A percentile compares a stretch with the other conserved stretches of the same genome.
These are phyloP conservation scores for Leccinum pellstonianum DNA, from an alignment of 768 basidiomycete genomes.

Conservation along the genomic window DNA sequence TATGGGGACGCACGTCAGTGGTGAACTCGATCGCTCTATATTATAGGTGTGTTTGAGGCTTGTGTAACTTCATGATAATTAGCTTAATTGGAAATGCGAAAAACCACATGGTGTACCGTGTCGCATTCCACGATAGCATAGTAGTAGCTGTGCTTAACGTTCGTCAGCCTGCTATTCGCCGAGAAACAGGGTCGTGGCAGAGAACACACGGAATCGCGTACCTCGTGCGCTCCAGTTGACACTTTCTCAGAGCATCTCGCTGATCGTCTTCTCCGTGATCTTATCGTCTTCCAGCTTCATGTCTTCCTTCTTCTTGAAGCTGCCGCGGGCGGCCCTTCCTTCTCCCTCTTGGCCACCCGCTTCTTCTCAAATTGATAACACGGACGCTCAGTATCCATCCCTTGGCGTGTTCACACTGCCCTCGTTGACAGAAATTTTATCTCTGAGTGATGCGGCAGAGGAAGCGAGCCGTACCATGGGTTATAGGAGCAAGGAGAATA, in stretches of 20 bases:
- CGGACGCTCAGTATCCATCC: slow-evolving; percentile 71
- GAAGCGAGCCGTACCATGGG: slow-evolving; percentile 46
- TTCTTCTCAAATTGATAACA: slow-evolving; percentile 87
- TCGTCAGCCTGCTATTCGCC: slow-evolving; percentile 2
- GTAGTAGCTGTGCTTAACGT: slow-evolving; percentile 65
- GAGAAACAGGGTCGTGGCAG: neutral
- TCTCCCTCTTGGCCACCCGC: slow-evolving; percentile 82
- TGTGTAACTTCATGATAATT: slow-evolving; percentile 58
- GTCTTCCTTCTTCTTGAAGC: slow-evolving; percentile 59
- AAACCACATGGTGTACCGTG: slow-evolving; percentile 40
- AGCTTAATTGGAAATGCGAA: neutral
- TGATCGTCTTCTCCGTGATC: slow-evolving; percentile 62
- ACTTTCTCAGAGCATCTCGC: slow-evolving; percentile 83
- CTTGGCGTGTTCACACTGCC: slow-evolving; percentile 33
- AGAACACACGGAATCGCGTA: slow-evolving; percentile 29
- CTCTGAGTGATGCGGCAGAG: slow-evolving; percentile 24
- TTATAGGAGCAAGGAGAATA: slow-evolving; percentile 84
- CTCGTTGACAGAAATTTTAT: slow-evolving; percentile 12
- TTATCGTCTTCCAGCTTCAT: slow-evolving; percentile 46
- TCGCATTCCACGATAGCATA: slow-evolving; percentile 94
- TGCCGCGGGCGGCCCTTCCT: slow-evolving; percentile 68
- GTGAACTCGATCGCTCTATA: slow-evolving; percentile 79
- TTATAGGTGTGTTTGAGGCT: slow-evolving; percentile 52
- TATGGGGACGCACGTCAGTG: slow-evolving; percentile 69
- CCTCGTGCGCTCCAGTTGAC: slow-evolving; percentile 92